Evolutionary conservation across 345 rosid species (phyloP), one percentile per base, ranked within the genome.

Genomic region (Viola odorata): DNA sequence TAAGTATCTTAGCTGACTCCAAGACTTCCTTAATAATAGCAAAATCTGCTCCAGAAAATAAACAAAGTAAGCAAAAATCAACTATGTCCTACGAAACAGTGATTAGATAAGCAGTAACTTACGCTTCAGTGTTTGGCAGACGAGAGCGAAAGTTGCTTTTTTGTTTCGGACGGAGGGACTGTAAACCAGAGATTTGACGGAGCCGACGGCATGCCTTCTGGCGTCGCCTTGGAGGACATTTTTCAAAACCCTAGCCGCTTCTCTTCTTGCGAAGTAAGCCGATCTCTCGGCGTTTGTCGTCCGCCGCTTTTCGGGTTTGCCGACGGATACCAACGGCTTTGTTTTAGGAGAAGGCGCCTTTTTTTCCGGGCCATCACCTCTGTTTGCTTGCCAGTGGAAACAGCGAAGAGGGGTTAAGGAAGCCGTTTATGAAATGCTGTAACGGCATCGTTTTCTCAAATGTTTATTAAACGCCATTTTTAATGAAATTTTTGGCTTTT

Each of bases 111-210:
- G n/a, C 39, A 17, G 5, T 9, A 45, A 50, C 68, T 69, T 75
- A 92, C 97, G 71, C 72, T 89, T 89, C 16, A 92, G 87, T n/a
- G 98, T 92, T 66, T 92, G 85, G 75, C 96, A 92, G 61, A 92
- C 98, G 45, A 92, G 83, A 76, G 98, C 97, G 64, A 78, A 84
- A 52, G 97, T 92, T 45, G 85, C 97, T 63, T 71, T 84, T 71
- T 92, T 92, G 86, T 92, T 92, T 55, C 76, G 78, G 37, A 87
- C 80, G 13, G 91, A 75, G 56, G 91, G 96, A 68, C 84, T 73
- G 45, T 87, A 89, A 62, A 92, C 87, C 57, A 89, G 88, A 9
- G 98, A 79, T 61, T 92, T 92, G 45, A 92, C 84, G 61, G 97
- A 83, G 38, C 81, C 89, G 15, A 76, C 75, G 58, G 96, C 97